Conservation (phyloP, 78 protist species). For the Planoprotostelium fungivorum region DNA sequence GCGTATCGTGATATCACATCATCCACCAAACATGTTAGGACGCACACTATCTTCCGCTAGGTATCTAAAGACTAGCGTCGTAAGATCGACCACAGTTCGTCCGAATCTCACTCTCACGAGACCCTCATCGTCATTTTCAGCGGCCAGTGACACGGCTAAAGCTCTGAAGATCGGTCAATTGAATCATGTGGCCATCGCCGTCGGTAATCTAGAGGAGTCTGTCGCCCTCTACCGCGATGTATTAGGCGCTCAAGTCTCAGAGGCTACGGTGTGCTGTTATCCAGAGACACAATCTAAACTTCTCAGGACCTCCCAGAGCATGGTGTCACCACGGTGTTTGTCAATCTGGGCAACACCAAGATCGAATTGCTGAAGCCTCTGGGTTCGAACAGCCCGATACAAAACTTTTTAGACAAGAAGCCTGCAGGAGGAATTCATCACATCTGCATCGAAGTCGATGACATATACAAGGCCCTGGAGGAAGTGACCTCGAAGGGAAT, state of each 20-base stretch:
- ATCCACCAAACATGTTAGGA: too few species aligned
- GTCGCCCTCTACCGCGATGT: conserved; percentile 62
- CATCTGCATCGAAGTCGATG: conserved; percentile 87
- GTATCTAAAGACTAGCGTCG: too few species aligned
- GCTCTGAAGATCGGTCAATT: conserved; percentile 63
- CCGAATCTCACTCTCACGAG: too few species aligned
- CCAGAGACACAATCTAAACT: not conserved
- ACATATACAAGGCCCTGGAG: conserved; percentile 33
- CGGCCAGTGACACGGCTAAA: too few species aligned
- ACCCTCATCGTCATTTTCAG: too few species aligned
- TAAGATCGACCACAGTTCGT: too few species aligned
- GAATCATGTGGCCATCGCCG: conserved; percentile 93
- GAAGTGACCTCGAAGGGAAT: conserved; percentile 38
- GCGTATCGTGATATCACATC: too few species aligned
- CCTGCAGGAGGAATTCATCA: conserved; percentile 91
- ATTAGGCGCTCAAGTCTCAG: conserved; percentile 79
- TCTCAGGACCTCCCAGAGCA: conserved; percentile 81
- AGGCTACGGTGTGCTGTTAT: conserved; percentile 46
- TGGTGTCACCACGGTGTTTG: conserved; percentile 90
- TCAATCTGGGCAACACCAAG: conserved; percentile 78
- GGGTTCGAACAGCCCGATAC: conserved; percentile 83
- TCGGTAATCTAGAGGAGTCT: conserved; percentile 69
- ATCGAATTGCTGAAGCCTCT: conserved; percentile 86
- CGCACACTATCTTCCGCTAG: too few species aligned
- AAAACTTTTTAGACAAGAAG: conserved; percentile 76